Evolutionary conservation across 176 grass and related monocot species (phyloP), one percentile per base, ranked within the genome.

Genomic region (Aegilops longissima): DNA sequence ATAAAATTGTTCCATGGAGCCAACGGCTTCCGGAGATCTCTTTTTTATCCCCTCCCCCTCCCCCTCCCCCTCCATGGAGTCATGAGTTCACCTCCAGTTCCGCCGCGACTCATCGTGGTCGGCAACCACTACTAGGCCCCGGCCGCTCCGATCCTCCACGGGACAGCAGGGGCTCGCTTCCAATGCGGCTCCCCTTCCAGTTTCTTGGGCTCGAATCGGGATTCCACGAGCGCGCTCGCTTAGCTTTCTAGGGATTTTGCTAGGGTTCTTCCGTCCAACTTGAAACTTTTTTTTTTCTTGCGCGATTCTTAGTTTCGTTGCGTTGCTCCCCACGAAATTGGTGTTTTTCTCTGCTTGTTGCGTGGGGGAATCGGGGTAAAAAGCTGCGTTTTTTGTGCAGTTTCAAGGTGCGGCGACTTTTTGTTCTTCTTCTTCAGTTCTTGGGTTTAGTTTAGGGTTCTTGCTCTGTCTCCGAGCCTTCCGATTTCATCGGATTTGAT

Each of bases 371-470:
- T 84, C 36, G 30, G 70, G 82, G 42, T 84, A 62, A 64, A 84
- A 64, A 75, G 70, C 72, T 84, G 82, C 56, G 56, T 82, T 62
- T 73, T 84, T 75, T 45, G 35, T 84, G 82, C 82, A 70, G 51
- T 84, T 84, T 82, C 44, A 33, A 62, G 54, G 38, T 42, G 9
- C 38, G 73, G 45, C 25, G 51, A 54, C 51, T 18, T 54, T 54
- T 23, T 65, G 33, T 82, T 61, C 20, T 82, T 70, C 8, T 31
- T 76, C 30, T 51, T 76, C 70, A 17, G 70, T 64, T 84, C 56
- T 84, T 75, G 82, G 70, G 66, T 82, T 82, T 82, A 82, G 56
- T 84, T 84, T 84, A 84, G 82, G 70, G 70, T 74, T 84, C 70
- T 47, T 76, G 70, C 38, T 63, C 42, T 76, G 70, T 75, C 59